Conservation (phyloP, 345 rosid genomes). For the Stellera chamaejasme region DNA sequence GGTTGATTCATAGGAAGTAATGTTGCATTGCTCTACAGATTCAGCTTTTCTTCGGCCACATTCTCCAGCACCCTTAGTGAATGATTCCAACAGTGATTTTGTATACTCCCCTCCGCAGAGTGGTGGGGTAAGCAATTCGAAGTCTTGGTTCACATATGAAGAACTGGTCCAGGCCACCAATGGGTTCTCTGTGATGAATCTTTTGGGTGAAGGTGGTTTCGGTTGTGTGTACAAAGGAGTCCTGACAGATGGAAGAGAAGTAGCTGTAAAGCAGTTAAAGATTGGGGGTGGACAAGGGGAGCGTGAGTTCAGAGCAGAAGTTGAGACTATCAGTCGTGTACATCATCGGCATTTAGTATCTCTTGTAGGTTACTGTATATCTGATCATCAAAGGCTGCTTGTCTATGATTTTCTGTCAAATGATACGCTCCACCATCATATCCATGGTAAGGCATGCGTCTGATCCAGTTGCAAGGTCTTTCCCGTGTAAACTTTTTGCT, state of each 20-base stretch:
- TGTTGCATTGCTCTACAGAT: conserved; percentile 33
- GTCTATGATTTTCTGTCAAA: conserved; percentile 85
- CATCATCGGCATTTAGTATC: conserved; percentile 99
- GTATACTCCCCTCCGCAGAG: conserved; percentile 59
- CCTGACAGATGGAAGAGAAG: conserved; percentile 69
- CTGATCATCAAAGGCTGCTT: conserved; percentile 78
- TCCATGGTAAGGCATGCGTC: conserved; percentile 56
- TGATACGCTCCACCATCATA: conserved; percentile 84
- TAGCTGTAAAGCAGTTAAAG: conserved; percentile 94
- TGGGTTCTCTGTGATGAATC: conserved; percentile 65
- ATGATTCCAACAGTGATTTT: conserved; percentile 46
- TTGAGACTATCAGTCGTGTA: conserved; percentile 87
- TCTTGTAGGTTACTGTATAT: conserved; percentile 88
- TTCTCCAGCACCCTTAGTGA: conserved; percentile 36
- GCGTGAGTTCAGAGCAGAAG: conserved; percentile 95
- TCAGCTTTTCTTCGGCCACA: conserved; percentile 48
- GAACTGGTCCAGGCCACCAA: conserved; percentile 69
- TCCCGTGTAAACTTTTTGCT: background rate
- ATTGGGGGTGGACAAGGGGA: conserved; percentile 97
- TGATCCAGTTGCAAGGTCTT: background rate
- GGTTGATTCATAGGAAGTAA: too few species aligned
- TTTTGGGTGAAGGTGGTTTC: conserved; percentile 97
- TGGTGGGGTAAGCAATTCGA: conserved; percentile 63
- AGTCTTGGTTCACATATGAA: conserved; percentile 81
- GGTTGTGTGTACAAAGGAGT: conserved; percentile 95